A percentile compares a stretch with the other conserved stretches of the same genome.
phyloP scores from a whole-genome alignment of 768 basidiomycete species.

The Royoungia palumana region DNA sequence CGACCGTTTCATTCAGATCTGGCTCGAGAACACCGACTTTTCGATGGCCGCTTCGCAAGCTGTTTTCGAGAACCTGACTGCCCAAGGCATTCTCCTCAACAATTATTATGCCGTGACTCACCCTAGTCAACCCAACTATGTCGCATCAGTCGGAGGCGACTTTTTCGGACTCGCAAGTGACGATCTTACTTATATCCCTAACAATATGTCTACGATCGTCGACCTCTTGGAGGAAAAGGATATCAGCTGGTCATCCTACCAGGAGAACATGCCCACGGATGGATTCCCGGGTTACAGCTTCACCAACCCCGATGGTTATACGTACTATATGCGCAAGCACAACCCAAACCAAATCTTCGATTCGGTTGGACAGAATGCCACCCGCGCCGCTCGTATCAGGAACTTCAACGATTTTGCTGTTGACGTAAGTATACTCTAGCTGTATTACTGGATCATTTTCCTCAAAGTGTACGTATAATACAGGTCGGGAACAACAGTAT shows the following conservation, averaged over 20 bases:
- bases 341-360: conserved; percentile 51
- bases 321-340: conserved; percentile 57
- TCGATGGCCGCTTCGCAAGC: conserved; percentile 24
- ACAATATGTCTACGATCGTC: conserved; percentile 53
- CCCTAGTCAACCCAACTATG: conserved; percentile 62
- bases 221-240: conserved; percentile 59
- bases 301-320: conserved; percentile 34
- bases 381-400: conserved; percentile 43
- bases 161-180: conserved; percentile 51
- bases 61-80: conserved; percentile 38
- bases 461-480: background rate
- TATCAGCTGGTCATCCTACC: conserved; percentile 60
- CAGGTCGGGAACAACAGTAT: conserved; percentile 39
- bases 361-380: conserved; percentile 42
- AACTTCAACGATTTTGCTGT: conserved; percentile 63
- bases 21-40: conserved; percentile 64
- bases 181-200: conserved; percentile 28
- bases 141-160: conserved; percentile 47
- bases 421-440: conserved; percentile 36
- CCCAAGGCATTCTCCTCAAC: conserved; percentile 48
- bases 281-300: conserved; percentile 43
- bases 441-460: background rate
- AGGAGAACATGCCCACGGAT: conserved; percentile 55
- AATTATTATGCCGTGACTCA: conserved; percentile 52
- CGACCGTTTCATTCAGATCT: conserved; percentile 52